A percentile compares a stretch with the other conserved stretches of the same genome.
Conservation (phyloP, 805 yeast genomes). For the Grigorovia transvaalensis region DNA sequence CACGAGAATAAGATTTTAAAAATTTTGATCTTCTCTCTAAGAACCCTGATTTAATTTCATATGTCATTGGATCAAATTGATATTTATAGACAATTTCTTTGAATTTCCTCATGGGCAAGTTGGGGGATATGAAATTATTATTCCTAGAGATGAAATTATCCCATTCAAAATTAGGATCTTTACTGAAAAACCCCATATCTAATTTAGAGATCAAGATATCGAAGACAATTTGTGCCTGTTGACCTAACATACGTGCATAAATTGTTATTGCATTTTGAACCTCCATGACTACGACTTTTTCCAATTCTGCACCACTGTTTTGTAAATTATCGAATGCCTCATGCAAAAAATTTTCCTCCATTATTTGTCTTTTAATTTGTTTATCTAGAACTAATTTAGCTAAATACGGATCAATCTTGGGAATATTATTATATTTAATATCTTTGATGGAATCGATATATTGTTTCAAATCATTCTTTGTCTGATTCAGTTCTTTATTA, state of each 20-base stretch:
- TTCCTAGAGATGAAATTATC: slow-evolving; percentile 68
- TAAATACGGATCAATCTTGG: slow-evolving; percentile 69
- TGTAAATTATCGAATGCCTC: slow-evolving; percentile 85
- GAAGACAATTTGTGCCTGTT: slow-evolving; percentile 63
- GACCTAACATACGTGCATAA: slow-evolving; percentile 60
- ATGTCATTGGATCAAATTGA: slow-evolving; percentile 59
- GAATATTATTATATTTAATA: slow-evolving; percentile 35
- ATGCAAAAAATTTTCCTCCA: slow-evolving; percentile 76
- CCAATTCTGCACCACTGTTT: slow-evolving; percentile 79
- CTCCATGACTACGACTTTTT: slow-evolving; percentile 76
- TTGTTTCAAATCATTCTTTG: slow-evolving; percentile 44
- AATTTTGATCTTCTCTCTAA: slow-evolving; percentile 87
- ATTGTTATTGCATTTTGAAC: slow-evolving; percentile 71
- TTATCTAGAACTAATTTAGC: slow-evolving; percentile 61
- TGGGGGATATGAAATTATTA: slow-evolving; percentile 55
- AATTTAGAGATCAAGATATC: slow-evolving; percentile 55
- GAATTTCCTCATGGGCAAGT: slow-evolving; percentile 49
- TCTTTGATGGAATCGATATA: slow-evolving; percentile 56
- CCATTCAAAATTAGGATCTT: slow-evolving; percentile 82
- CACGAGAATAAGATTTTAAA: slow-evolving; percentile 80
- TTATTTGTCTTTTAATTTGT: slow-evolving; percentile 65
- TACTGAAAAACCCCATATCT: slow-evolving; percentile 59
- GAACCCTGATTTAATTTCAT: slow-evolving; percentile 62
- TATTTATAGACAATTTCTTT: slow-evolving; percentile 56
- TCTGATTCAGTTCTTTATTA: slow-evolving; percentile 54